These are phyloP conservation scores for Cyberlindnera mycetangii DNA, from an alignment of 805 yeast genomes.

Conservation along the genomic window DNA sequence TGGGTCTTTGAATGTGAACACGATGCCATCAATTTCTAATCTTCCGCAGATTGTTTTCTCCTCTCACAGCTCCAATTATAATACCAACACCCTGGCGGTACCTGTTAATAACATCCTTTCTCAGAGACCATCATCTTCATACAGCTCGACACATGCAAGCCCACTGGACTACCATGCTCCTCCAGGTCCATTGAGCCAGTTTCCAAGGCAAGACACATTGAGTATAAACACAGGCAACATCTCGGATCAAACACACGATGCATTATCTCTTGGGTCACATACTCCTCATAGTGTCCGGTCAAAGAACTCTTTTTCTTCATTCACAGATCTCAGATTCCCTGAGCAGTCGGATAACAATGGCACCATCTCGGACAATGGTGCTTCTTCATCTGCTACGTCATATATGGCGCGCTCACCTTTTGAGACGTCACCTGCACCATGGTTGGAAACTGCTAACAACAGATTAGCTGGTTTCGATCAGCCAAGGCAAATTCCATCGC, in stretches of 20 bases:
- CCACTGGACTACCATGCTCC: conserved; percentile 1
- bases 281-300: conserved; percentile 12
- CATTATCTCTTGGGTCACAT: conserved; percentile 3
- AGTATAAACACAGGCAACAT: background rate
- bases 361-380: background rate
- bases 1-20: background rate
- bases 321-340: conserved; percentile 10
- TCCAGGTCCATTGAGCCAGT: background rate
- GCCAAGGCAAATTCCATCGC: background rate
- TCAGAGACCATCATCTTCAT: background rate
- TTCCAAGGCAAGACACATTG: conserved; percentile 1
- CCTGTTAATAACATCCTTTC: background rate
- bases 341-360: conserved; percentile 1
- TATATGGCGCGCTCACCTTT: conserved; percentile 1
- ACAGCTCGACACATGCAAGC: background rate
- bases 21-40: conserved; percentile 1
- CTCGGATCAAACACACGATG: conserved; percentile 1
- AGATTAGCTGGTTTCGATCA: background rate
- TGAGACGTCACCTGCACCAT: background rate
- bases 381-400: background rate
- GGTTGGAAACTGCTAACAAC: background rate
- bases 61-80: background rate
- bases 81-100: background rate
- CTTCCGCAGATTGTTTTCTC: conserved; percentile 9
- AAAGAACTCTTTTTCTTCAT: conserved; percentile 10